Percentiles rank a stretch among this genome's conserved stretches.
phyloP scores from a whole-genome alignment of 139 green algal genomes.

The Zygnema cylindricum region DNA sequence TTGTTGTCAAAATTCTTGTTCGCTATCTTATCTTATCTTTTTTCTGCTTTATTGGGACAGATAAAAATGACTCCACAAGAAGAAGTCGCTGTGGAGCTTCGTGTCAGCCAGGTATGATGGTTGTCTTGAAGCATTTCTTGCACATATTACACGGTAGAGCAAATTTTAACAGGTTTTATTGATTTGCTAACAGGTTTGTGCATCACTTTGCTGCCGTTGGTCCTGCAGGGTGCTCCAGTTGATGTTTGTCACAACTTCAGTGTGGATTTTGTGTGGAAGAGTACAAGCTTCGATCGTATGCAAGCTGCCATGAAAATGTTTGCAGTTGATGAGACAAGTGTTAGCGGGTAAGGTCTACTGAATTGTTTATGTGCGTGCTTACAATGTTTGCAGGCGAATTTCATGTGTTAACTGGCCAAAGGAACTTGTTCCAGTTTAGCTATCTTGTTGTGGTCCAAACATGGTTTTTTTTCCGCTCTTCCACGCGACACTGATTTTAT shows the following conservation, averaged over 20 bases:
- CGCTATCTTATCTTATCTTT: constrained; percentile 3
- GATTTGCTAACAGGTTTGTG: no score
- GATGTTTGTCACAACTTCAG: constrained; percentile 78
- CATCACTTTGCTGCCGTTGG: no score
- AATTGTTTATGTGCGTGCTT: no score
- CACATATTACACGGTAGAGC: no score
- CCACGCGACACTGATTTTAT: no score
- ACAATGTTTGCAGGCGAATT: no score
- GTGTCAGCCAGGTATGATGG: constrained; percentile 39
- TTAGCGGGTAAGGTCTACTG: constrained; percentile 58
- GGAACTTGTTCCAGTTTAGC: no score
- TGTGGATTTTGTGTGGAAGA: constrained; percentile 95
- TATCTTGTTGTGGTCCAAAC: no score
- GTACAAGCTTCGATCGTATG: constrained; percentile 91
- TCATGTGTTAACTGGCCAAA: no score
- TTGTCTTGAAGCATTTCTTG: background rate
- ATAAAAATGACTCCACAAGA: constrained; percentile 75
- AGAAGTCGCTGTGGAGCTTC: constrained; percentile 80
- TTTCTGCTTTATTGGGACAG: background rate
- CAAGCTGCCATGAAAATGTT: constrained; percentile 85
- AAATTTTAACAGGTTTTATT: no score
- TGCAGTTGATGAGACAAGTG: constrained; percentile 84
- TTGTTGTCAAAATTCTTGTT: no score
- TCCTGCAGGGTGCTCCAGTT: constrained; percentile 62
- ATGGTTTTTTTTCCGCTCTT: no score